Conservation (phyloP, 2,329 filamentous ascomycete genomes). For the Colletotrichum melonis region DNA sequence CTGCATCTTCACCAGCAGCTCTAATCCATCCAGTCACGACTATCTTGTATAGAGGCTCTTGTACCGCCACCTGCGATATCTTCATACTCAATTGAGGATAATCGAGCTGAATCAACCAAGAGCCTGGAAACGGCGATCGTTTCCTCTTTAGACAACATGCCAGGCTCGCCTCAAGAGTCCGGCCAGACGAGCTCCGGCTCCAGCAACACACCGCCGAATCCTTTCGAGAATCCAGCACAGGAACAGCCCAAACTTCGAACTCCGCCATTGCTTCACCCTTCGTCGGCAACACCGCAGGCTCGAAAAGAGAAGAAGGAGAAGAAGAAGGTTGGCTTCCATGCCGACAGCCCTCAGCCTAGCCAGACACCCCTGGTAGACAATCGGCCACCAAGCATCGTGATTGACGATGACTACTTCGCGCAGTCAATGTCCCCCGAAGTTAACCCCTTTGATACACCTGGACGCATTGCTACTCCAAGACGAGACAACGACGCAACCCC, state of each 20-base stretch:
- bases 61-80: not conserved
- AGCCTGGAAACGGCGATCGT: constrained; percentile 12
- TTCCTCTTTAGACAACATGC: constrained; percentile 21
- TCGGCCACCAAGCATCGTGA: constrained; percentile 46
- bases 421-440: constrained; percentile 21
- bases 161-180: constrained; percentile 8
- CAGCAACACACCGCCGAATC: not conserved
- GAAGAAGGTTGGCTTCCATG: constrained; percentile 51
- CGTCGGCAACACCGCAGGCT: not conserved
- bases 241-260: constrained; percentile 17
- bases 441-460: constrained; percentile 30
- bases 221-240: constrained; percentile 14
- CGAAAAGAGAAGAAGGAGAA: constrained; percentile 56
- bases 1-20: constrained; percentile 1
- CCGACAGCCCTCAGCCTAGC: not conserved
- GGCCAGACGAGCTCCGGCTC: constrained; percentile 25
- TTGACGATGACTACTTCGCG: constrained; percentile 35
- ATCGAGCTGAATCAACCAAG: not conserved
- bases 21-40: not conserved
- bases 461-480: not conserved
- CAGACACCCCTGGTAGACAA: not conserved
- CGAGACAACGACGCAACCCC: constrained; percentile 36
- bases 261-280: constrained; percentile 20
- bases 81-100: not conserved
- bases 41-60: not conserved